Evolutionary conservation across 2,329 filamentous ascomycete species (phyloP).

Genomic region (Penicillium vulpinum): DNA sequence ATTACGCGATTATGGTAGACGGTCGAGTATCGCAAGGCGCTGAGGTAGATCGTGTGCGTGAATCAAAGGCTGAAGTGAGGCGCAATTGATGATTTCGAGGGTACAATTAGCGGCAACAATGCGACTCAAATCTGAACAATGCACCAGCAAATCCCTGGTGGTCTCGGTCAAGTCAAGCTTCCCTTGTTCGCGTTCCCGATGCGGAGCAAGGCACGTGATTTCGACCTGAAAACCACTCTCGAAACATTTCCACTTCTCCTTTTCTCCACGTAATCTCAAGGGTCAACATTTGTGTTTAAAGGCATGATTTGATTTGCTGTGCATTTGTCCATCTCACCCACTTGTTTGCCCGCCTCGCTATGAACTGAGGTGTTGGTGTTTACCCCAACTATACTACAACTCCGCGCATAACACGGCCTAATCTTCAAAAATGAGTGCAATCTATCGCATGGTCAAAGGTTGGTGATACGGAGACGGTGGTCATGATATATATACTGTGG

Average conservation of each 20-base stretch:
- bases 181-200: conserved; percentile 23
- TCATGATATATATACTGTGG: background rate
- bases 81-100: background rate
- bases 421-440: conserved; percentile 30
- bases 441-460: conserved; percentile 41
- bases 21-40: background rate
- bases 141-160: background rate
- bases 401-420: conserved; percentile 17
- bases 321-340: background rate
- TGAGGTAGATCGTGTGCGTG: background rate
- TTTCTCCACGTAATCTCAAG: conserved; percentile 4
- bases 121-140: background rate
- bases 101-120: background rate
- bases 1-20: background rate
- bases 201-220: conserved; percentile 25
- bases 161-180: conserved; percentile 11
- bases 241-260: conserved; percentile 9
- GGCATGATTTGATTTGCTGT: conserved; percentile 9
- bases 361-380: conserved; percentile 8
- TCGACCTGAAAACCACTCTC: conserved; percentile 20
- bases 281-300: background rate
- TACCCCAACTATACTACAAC: conserved; percentile 9
- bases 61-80: background rate
- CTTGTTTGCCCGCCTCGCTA: conserved; percentile 1
- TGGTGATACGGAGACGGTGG: conserved; percentile 13